phyloP scores from a whole-genome alignment of 345 rosid species.

The Erucastrum elatum region DNA sequence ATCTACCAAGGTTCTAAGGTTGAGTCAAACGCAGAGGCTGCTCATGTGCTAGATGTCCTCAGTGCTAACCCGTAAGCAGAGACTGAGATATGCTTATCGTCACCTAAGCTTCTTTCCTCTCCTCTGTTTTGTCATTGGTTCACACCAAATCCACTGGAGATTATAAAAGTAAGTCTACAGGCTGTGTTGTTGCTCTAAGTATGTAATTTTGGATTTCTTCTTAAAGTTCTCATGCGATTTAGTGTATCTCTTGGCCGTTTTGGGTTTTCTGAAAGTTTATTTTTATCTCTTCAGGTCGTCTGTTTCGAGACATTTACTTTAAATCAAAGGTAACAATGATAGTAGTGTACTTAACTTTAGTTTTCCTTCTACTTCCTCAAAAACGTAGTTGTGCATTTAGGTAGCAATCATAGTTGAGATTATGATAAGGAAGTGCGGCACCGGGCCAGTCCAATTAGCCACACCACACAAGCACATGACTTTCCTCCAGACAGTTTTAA shows the following conservation, averaged over 20 bases:
- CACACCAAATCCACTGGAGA: slow-evolving; percentile 80
- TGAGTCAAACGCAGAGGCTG: too few species aligned
- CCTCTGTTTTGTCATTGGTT: too few species aligned
- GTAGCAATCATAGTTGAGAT: slow-evolving; percentile 85
- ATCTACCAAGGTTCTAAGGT: too few species aligned
- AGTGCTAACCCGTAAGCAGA: too few species aligned
- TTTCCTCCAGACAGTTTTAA: slow-evolving; percentile 66
- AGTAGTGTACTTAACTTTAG: not conserved
- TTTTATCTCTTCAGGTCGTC: slow-evolving; percentile 72
- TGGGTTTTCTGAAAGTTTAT: slow-evolving; percentile 83
- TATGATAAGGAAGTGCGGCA: slow-evolving; percentile 78
- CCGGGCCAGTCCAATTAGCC: slow-evolving; percentile 56
- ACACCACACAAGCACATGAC: slow-evolving; percentile 72
- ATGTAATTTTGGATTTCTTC: not conserved
- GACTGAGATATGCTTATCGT: too few species aligned
- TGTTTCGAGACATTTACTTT: slow-evolving; percentile 84
- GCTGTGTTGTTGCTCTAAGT: not conserved
- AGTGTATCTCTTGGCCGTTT: slow-evolving; percentile 57
- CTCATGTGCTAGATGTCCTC: too few species aligned
- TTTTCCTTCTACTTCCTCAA: slow-evolving; percentile 1
- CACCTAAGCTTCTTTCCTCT: too few species aligned
- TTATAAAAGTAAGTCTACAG: slow-evolving; percentile 59
- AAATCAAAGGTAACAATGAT: slow-evolving; percentile 59
- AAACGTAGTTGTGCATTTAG: slow-evolving; percentile 42
- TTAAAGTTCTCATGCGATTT: slow-evolving; percentile 21